Evolutionary conservation across 1,139 yeast species (phyloP), one percentile per base, ranked within the genome.

Genomic region (Protomyces arabidopsidicola): DNA sequence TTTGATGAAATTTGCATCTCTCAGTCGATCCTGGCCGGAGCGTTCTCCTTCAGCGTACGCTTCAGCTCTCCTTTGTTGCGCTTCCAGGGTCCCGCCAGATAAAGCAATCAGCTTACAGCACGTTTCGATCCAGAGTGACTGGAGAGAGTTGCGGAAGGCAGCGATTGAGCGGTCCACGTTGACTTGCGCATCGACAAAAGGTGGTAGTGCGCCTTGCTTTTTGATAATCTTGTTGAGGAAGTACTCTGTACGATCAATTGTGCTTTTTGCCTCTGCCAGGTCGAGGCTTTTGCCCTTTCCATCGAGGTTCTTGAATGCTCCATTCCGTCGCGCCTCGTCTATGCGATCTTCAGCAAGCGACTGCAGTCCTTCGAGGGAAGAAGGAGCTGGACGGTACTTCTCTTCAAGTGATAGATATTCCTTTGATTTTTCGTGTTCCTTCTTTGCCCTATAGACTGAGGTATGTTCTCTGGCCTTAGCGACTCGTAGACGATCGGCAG

Each of bases 101-200:
- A 48, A 24, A 12, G 64, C 64, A 50, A 60, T 55, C 35, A 51
- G 42, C 45, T 50, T 48, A 31, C 56, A 53, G 45, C 56, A 53
- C 22, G 48, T 45, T 12, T 55, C 42, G 35, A 38, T 34, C 64
- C 64, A 60, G 18, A 54, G 55, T 14, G 45, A 16, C 36, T 53
- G 53, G 20, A 60, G 34, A 5, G 55, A 36, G 8, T 42, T n/a
- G 22, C 64, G 55, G 56, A 60, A 60, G 10, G 52, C 55, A 18
- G n/a, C 35, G 22, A 54, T 55, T n/a, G 55, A 27, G 6, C 60
- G 42, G 14, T 55, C 60, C 35, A 60, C 50, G 16, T 18, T 53
- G 52, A 45, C 56, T 73, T 89, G 96, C 62, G 82, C 84, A 70
- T 88, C 95, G 36, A 89, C 84, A 96, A 96, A 89, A 0, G 95